Percentiles rank a stretch among this genome's conserved stretches.
phyloP scores from a whole-genome alignment of 345 rosid species.

The Sisymbrium irio region DNA sequence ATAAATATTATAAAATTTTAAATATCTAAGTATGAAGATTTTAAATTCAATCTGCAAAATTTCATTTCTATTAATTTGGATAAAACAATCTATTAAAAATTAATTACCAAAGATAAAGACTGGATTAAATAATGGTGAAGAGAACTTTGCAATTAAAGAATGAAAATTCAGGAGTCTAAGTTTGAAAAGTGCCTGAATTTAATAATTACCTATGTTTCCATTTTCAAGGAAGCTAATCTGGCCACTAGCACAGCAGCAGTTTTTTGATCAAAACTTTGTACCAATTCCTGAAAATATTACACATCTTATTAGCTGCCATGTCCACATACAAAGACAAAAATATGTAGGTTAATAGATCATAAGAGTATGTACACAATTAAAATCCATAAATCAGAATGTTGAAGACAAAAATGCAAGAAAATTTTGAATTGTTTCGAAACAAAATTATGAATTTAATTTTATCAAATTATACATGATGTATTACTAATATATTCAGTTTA shows the following conservation, averaged over 20 bases:
- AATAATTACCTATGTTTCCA: slow-evolving; percentile 87
- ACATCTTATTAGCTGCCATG: slow-evolving; percentile 20
- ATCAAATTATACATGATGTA: no score
- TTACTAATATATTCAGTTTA: no score
- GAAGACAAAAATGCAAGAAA: not conserved
- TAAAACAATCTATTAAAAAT: no score
- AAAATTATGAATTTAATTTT: no score
- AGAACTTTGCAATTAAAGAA: not conserved
- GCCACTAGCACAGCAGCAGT: slow-evolving; percentile 99
- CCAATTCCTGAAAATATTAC: slow-evolving; percentile 60
- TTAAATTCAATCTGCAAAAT: no score
- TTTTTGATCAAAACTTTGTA: slow-evolving; percentile 98
- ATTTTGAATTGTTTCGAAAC: no score
- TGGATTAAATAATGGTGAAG: not conserved
- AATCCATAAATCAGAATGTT: not conserved
- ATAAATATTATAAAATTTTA: no score
- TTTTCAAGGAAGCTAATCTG: slow-evolving; percentile 84
- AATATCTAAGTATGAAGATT: no score
- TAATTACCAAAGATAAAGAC: not conserved
- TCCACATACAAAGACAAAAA: slow-evolving; percentile 7
- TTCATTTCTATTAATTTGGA: no score
- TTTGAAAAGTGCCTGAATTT: not conserved
- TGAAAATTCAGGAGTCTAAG: not conserved
- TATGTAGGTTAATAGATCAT: not conserved
- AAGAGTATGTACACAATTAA: not conserved